Conservation (phyloP, 371 early-diverging fungal species). For the Mucor plumbeus region DNA sequence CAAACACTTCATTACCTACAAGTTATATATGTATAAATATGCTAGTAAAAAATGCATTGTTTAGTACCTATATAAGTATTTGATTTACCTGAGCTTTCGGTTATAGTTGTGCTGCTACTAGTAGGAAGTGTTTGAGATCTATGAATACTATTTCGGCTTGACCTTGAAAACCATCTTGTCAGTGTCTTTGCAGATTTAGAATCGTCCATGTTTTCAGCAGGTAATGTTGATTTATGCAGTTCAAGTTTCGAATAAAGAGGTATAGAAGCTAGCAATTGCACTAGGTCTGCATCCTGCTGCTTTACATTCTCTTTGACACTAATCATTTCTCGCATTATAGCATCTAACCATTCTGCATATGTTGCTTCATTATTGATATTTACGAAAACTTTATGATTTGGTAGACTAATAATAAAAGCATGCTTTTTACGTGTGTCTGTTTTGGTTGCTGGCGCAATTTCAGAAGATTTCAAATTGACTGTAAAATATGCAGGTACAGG, state of each 20-base stretch:
- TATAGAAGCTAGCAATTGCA: constrained; percentile 10
- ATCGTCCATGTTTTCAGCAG: background rate
- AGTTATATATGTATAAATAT: too few relatives aligned
- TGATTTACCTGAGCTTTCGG: background rate
- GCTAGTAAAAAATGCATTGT: too few relatives aligned
- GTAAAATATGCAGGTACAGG: constrained; percentile 38
- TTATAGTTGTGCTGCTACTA: constrained; percentile 9
- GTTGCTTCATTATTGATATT: constrained; percentile 40
- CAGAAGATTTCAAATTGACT: constrained; percentile 41
- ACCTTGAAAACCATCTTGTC: constrained; percentile 40
- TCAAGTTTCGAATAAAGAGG: background rate
- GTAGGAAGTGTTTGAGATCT: constrained; percentile 11
- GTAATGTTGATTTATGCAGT: background rate
- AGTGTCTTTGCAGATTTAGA: constrained; percentile 1
- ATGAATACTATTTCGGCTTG: constrained; percentile 20
- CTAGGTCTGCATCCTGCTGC: constrained; percentile 1
- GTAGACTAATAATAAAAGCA: constrained; percentile 22
- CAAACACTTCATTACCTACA: constrained; percentile 55
- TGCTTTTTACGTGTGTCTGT: constrained; percentile 34
- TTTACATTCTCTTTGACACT: constrained; percentile 27
- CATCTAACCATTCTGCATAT: constrained; percentile 47
- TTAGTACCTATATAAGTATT: too few relatives aligned
- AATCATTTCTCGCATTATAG: constrained; percentile 52
- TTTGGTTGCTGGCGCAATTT: constrained; percentile 43
- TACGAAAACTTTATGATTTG: constrained; percentile 37